Evolutionary conservation across 1,284 basidiomycete genomes (phyloP).

Genomic region (Fomitiporia mediterranea): DNA sequence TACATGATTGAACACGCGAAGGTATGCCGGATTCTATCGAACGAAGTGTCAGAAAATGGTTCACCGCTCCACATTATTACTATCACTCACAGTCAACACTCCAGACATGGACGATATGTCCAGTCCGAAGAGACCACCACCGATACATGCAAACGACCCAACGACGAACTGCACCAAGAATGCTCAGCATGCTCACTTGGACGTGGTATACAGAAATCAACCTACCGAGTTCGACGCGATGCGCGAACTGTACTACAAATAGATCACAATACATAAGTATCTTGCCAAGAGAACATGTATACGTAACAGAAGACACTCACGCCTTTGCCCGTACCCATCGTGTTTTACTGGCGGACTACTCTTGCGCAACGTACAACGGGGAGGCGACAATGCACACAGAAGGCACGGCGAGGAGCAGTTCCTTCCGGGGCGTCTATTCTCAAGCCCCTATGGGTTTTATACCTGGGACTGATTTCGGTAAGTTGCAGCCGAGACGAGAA

Average conservation of each 20-base stretch:
- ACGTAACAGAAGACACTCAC: slow-evolving; percentile 17
- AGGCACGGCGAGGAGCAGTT: too few relatives aligned
- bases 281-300: neutral
- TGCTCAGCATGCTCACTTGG: neutral
- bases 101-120: slow-evolving; percentile 81
- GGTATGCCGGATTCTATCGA: slow-evolving; percentile 53
- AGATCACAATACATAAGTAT: neutral
- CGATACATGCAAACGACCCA: slow-evolving; percentile 76
- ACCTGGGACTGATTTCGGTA: too few relatives aligned
- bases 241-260: slow-evolving; percentile 37
- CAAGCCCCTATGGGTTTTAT: too few relatives aligned
- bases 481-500: too few relatives aligned
- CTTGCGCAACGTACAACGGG: too few relatives aligned
- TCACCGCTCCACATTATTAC: too few relatives aligned
- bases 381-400: too few relatives aligned
- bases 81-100: slow-evolving; percentile 55
- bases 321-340: slow-evolving; percentile 26
- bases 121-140: slow-evolving; percentile 71
- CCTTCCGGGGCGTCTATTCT: too few relatives aligned
- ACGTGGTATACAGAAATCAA: neutral
- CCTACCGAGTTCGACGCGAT: slow-evolving; percentile 35
- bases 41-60: slow-evolving; percentile 1
- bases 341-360: neutral
- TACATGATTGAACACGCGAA: slow-evolving; percentile 45
- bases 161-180: slow-evolving; percentile 47